Evolutionary conservation across 441 rosid species (phyloP), one percentile per base, ranked within the genome.

Genomic region (Eutrema salsugineum): DNA sequence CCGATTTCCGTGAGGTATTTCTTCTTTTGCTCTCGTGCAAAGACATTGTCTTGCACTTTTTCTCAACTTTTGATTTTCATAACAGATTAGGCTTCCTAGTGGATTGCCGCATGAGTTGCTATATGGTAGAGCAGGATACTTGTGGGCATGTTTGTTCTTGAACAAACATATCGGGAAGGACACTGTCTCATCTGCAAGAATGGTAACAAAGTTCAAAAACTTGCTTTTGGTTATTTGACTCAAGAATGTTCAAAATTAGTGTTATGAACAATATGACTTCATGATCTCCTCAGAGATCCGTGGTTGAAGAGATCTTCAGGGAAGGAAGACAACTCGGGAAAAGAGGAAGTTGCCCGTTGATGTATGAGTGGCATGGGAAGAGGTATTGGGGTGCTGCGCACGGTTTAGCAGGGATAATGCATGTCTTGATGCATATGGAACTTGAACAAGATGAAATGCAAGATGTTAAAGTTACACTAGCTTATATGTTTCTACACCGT

Each of bases 311-410:
- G 30, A 77, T 86, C 19, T 73, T 84, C n/a, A 74, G 66, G 73
- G 46, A 42, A 57, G 90, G 90, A 50, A 86, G 86, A 68, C 66
- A 14, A 19, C 33, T 84, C 4, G 86, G 76, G 27, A 73, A 61
- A 48, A 77, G 68, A 68, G 88, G 82, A 46, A 73, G 68, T 57
- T 77, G 80, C 19, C 85, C 90, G 3, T 79, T 88, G 74, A 86
- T 86, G 87, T 88, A 66, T 9, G 84, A 86, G 69, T 88, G 87
- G 86, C 82, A 88, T 14, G 88, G 93, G 35, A 78, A 82, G 76
- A 88, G 70, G 79, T 86, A 86, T 22, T 88, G 85, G 86, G 93
- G 93, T 33, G 87, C 90, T 38, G 88, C 90, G 0, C 93, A 88
- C 12, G 93, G 93, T 59, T 82, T 86, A 78, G 85, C 87, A 0